A percentile compares a stretch with the other conserved stretches of the same genome.
Conservation (phyloP, 1,284 basidiomycete species). For the Takashimella tepidaria region DNA sequence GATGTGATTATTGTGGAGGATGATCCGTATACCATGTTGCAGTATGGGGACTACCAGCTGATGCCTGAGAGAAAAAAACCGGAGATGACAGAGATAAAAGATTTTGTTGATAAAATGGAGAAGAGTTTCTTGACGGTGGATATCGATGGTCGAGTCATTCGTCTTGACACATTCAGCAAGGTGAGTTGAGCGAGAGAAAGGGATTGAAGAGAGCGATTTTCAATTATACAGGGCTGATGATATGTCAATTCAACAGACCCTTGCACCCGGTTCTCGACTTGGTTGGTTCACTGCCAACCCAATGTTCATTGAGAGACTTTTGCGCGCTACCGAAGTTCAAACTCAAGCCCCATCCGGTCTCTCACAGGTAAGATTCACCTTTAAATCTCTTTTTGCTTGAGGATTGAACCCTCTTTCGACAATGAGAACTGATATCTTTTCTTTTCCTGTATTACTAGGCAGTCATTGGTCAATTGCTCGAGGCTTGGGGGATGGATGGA, state of each 20-base stretch:
- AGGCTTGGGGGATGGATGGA: constrained; percentile 59
- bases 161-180: constrained; percentile 33
- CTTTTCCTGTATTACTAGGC: constrained; percentile 24
- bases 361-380: constrained; percentile 33
- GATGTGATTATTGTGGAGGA: constrained; percentile 66
- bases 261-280: constrained; percentile 66
- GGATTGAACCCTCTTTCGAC: background rate
- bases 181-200: constrained; percentile 1
- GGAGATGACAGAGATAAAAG: constrained; percentile 12
- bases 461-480: constrained; percentile 58
- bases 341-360: constrained; percentile 67
- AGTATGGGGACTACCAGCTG: constrained; percentile 17
- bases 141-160: constrained; percentile 32
- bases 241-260: constrained; percentile 63
- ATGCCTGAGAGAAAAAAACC: constrained; percentile 5
- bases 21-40: constrained; percentile 71
- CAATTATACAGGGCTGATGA: background rate
- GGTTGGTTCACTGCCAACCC: constrained; percentile 61
- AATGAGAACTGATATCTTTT: background rate
- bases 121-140: constrained; percentile 61
- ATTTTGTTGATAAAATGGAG: constrained; percentile 46
- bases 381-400: too few species aligned
- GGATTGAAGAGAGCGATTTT: too few species aligned
- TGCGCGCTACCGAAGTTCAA: constrained; percentile 61
- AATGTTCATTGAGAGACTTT: constrained; percentile 57